These are phyloP conservation scores for Rhizopogon sp. DNA, from an alignment of 768 basidiomycete genomes.

Conservation along the genomic window DNA sequence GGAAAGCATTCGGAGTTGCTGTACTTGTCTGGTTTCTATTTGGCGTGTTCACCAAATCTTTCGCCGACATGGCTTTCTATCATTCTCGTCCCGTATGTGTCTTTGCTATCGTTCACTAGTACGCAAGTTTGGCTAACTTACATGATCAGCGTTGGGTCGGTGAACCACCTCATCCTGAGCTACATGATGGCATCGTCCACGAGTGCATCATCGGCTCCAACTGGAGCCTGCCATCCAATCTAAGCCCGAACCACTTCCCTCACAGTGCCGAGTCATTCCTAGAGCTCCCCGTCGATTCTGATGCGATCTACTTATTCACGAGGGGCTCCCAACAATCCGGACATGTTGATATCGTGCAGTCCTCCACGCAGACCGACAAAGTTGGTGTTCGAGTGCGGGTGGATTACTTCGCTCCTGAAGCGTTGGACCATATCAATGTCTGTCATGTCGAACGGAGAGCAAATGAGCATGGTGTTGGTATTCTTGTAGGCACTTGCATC, in stretches of 20 bases:
- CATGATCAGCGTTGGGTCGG: not conserved
- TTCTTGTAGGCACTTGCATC: slow-evolving; percentile 23
- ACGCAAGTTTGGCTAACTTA: not conserved
- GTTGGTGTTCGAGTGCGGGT: slow-evolving; percentile 26
- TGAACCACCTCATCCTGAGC: not conserved
- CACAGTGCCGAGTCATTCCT: slow-evolving; percentile 22
- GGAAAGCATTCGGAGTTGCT: slow-evolving; percentile 21
- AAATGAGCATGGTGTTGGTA: slow-evolving; percentile 24
- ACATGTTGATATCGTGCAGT: slow-evolving; percentile 23
- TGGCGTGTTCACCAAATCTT: not conserved
- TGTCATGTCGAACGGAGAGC: slow-evolving; percentile 24
- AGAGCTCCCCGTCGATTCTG: slow-evolving; percentile 25
- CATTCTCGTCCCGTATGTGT: not conserved
- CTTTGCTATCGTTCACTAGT: not conserved
- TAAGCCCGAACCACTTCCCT: slow-evolving; percentile 10
- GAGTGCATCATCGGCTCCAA: slow-evolving; percentile 14
- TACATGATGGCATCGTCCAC: slow-evolving; percentile 1
- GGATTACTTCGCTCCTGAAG: slow-evolving; percentile 11
- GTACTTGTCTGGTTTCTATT: slow-evolving; percentile 16
- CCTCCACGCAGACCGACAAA: slow-evolving; percentile 19
- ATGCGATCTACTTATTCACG: slow-evolving; percentile 25
- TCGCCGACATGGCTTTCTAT: not conserved
- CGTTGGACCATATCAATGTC: slow-evolving; percentile 20
- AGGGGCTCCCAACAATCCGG: slow-evolving; percentile 25
- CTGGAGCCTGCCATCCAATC: slow-evolving; percentile 11